Conservation (phyloP, 306 rosid genomes). For the Heteromeles arbutifolia region DNA sequence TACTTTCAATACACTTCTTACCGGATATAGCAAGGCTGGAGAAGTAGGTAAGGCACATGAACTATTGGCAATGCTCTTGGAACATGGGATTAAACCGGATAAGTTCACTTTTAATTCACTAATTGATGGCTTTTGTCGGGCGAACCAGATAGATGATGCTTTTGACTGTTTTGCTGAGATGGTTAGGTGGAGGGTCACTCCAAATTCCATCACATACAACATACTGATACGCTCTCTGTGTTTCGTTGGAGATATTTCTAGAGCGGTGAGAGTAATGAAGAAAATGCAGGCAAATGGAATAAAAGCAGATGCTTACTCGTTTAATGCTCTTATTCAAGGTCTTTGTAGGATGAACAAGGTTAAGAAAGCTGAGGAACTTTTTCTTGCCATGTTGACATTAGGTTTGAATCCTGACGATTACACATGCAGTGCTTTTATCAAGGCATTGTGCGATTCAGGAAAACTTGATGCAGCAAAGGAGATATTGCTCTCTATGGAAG, state of each 20-base stretch:
- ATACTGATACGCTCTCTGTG: slow-evolving; percentile 68
- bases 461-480: slow-evolving; percentile 66
- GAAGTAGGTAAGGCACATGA: slow-evolving; percentile 44
- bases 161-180: slow-evolving; percentile 75
- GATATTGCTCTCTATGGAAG: slow-evolving; percentile 58
- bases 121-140: slow-evolving; percentile 73
- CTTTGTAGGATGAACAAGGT: slow-evolving; percentile 49
- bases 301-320: slow-evolving; percentile 61
- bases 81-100: slow-evolving; percentile 57
- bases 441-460: slow-evolving; percentile 45
- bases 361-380: slow-evolving; percentile 55
- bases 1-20: slow-evolving; percentile 72
- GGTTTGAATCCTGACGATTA: slow-evolving; percentile 59
- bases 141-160: slow-evolving; percentile 46
- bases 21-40: slow-evolving; percentile 61
- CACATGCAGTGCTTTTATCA: slow-evolving; percentile 59
- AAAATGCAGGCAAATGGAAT: slow-evolving; percentile 62
- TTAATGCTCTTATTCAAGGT: slow-evolving; percentile 59
- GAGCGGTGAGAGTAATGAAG: slow-evolving; percentile 47
- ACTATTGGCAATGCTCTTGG: slow-evolving; percentile 57
- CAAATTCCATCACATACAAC: slow-evolving; percentile 62
- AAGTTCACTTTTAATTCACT: slow-evolving; percentile 68
- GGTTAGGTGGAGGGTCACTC: slow-evolving; percentile 65
- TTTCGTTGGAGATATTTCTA: slow-evolving; percentile 44
- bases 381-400: slow-evolving; percentile 45